These are phyloP conservation scores for Dryas alaskensis DNA, from an alignment of 306 rosid species.

Conservation along the genomic window DNA sequence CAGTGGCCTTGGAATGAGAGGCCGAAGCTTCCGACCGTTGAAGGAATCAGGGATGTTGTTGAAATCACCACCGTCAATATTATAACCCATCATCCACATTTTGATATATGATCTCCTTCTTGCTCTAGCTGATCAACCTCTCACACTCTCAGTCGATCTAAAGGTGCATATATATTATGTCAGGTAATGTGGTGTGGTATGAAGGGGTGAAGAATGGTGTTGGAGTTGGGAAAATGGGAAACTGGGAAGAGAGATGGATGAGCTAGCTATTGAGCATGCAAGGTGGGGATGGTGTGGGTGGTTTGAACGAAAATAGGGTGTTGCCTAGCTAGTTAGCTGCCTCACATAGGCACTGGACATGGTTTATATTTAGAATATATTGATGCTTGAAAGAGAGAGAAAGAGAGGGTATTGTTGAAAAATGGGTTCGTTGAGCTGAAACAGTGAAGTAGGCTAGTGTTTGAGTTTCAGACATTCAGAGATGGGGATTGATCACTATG, in stretches of 20 bases:
- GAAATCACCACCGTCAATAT: slow-evolving; percentile 50
- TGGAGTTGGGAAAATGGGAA: not conserved
- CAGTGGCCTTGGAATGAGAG: slow-evolving; percentile 67
- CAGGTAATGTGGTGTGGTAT: slow-evolving; percentile 8
- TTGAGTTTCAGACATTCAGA: slow-evolving; percentile 48
- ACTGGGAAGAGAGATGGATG: not conserved
- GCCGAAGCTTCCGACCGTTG: slow-evolving; percentile 60
- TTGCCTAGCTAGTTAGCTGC: slow-evolving; percentile 7
- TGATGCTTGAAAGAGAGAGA: slow-evolving; percentile 29
- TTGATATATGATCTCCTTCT: not conserved
- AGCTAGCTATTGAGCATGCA: not conserved
- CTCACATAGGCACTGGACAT: slow-evolving; percentile 22
- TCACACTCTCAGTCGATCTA: too few species aligned
- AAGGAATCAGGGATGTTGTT: slow-evolving; percentile 58
- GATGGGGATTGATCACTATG: slow-evolving; percentile 60
- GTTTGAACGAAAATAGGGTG: slow-evolving; percentile 18
- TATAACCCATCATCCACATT: slow-evolving; percentile 89
- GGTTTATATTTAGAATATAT: slow-evolving; percentile 37
- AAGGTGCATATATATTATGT: not conserved
- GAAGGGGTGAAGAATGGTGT: not conserved
- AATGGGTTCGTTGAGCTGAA: slow-evolving; percentile 39
- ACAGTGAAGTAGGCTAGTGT: slow-evolving; percentile 30
- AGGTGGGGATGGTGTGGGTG: slow-evolving; percentile 7
- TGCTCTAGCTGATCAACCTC: too few species aligned
- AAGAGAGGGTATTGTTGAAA: slow-evolving; percentile 11